Evolutionary conservation across 371 early-diverging fungal species (phyloP).

Genomic region (Mucor velutinosus): DNA sequence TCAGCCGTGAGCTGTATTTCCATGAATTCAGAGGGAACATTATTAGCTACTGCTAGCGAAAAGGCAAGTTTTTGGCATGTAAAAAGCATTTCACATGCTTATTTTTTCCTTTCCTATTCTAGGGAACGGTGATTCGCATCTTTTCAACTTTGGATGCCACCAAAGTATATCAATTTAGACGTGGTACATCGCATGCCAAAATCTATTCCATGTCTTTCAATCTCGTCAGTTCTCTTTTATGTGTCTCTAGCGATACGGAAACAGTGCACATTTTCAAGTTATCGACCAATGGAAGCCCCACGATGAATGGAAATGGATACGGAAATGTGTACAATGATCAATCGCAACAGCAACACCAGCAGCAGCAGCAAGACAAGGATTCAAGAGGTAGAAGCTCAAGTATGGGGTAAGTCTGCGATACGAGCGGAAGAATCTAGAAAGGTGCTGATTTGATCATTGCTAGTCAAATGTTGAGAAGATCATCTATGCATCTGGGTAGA

Average conservation of each 20-base stretch:
- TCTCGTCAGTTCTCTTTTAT: constrained; percentile 74
- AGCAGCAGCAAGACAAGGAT: neutral
- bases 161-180: constrained; percentile 92
- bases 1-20: constrained; percentile 79
- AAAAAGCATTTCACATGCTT: neutral
- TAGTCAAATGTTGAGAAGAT: constrained; percentile 57
- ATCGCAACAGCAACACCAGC: constrained; percentile 11
- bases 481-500: constrained; percentile 61
- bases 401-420: constrained; percentile 25
- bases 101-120: neutral
- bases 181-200: constrained; percentile 90
- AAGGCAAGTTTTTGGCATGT: constrained; percentile 61
- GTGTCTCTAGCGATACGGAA: constrained; percentile 91
- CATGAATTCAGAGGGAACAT: constrained; percentile 87
- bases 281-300: constrained; percentile 21
- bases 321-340: constrained; percentile 18
- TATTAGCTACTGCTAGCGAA: constrained; percentile 93
- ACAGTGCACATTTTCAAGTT: constrained; percentile 97
- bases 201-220: constrained; percentile 94
- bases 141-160: constrained; percentile 87
- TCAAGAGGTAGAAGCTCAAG: constrained; percentile 31
- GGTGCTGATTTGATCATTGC: neutral
- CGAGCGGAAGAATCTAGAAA: neutral
- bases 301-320: constrained; percentile 7
- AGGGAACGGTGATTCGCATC: constrained; percentile 97